Percentiles rank a stretch among this genome's conserved stretches.
Conservation (phyloP, 345 rosid species). For the Durio zibethinus region DNA sequence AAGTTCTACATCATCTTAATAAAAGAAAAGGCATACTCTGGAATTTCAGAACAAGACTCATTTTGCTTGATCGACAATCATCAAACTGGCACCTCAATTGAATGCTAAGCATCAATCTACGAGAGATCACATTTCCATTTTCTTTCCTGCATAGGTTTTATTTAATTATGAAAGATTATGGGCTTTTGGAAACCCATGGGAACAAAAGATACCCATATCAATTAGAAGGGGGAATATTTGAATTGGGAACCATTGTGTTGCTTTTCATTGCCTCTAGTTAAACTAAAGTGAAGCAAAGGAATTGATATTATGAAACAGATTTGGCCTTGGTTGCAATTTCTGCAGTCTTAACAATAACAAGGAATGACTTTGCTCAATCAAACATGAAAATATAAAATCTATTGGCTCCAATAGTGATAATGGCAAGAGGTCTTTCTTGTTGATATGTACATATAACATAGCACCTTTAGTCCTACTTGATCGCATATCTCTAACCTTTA, state of each 20-base stretch:
- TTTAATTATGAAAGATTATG: not conserved
- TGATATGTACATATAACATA: not conserved
- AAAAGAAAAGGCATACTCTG: not conserved
- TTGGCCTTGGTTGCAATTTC: not conserved
- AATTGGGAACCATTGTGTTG: not conserved
- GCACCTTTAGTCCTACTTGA: not conserved
- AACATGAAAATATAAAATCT: not conserved
- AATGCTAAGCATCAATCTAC: not conserved
- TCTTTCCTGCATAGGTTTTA: not conserved
- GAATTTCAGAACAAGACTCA: not conserved
- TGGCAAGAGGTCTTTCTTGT: constrained; percentile 6
- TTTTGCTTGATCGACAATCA: not conserved
- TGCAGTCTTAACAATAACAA: not conserved
- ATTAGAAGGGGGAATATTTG: not conserved
- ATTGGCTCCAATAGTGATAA: not conserved
- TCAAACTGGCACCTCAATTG: not conserved
- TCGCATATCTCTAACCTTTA: not conserved
- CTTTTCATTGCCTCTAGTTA: not conserved
- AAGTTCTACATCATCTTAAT: not conserved
- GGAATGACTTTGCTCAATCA: not conserved
- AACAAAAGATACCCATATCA: not conserved
- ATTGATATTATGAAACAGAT: not conserved
- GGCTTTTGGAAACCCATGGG: not conserved
- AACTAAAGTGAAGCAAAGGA: not conserved
- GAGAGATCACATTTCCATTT: not conserved